Percentiles rank a stretch among this genome's conserved stretches.
Conservation (phyloP, 805 yeast species). For the Saccharomycopsis olivae region DNA sequence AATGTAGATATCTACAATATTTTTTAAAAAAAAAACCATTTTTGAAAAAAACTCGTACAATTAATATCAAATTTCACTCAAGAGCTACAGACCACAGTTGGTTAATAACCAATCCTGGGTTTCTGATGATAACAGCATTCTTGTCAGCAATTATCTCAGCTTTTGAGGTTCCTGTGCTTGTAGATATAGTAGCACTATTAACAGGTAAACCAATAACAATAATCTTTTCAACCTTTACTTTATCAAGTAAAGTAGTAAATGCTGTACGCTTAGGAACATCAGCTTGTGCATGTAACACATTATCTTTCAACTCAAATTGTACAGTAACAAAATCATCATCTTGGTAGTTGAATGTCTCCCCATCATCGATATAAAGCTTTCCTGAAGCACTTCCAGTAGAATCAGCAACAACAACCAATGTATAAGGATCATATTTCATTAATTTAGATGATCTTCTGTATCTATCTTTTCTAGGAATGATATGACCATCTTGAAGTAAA, state of each 20-base stretch:
- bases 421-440: slow-evolving; percentile 74
- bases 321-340: slow-evolving; percentile 40
- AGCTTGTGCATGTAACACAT: slow-evolving; percentile 25
- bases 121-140: slow-evolving; percentile 29
- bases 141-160: slow-evolving; percentile 16
- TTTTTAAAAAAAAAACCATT: not conserved
- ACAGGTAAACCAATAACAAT: slow-evolving; percentile 33
- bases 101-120: slow-evolving; percentile 39
- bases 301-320: slow-evolving; percentile 29
- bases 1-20: too few species aligned
- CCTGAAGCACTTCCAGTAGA: slow-evolving; percentile 42
- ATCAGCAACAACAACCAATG: slow-evolving; percentile 53
- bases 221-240: slow-evolving; percentile 43
- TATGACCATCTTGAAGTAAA: slow-evolving; percentile 67
- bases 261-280: slow-evolving; percentile 19
- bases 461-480: slow-evolving; percentile 57
- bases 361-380: slow-evolving; percentile 73
- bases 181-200: slow-evolving; percentile 12
- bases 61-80: slow-evolving; percentile 23
- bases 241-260: slow-evolving; percentile 23
- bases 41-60: not conserved
- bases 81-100: slow-evolving; percentile 41
- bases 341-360: slow-evolving; percentile 52
- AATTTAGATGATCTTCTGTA: slow-evolving; percentile 70
- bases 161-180: slow-evolving; percentile 1